Percentiles rank a stretch among this genome's conserved stretches.
phyloP scores from a whole-genome alignment of 2,329 filamentous ascomycete genomes.

The Teratosphaeria viscida region DNA sequence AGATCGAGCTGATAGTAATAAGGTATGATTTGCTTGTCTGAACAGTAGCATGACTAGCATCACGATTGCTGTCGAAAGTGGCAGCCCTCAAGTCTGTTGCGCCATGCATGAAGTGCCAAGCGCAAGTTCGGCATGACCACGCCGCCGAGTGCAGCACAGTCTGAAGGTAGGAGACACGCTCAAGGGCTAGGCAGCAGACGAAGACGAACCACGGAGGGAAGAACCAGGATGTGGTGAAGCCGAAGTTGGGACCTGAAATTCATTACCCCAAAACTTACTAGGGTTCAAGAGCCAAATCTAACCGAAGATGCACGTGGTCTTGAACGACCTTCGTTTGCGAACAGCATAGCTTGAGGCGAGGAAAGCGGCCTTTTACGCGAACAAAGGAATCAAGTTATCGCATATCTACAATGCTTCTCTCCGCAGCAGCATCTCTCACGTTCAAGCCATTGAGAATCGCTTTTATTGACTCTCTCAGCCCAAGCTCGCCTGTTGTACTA shows the following conservation, averaged over 20 bases:
- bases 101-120: background rate
- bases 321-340: background rate
- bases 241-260: background rate
- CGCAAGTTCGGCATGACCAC: background rate
- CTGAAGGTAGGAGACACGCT: background rate
- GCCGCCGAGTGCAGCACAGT: background rate
- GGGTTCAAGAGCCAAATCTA: background rate
- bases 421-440: background rate
- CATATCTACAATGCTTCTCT: constrained; percentile 3
- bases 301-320: background rate
- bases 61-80: background rate
- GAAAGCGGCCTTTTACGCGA: background rate
- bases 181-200: background rate
- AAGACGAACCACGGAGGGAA: background rate
- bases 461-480: background rate
- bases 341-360: background rate
- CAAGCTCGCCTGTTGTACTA: constrained; percentile 7
- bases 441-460: background rate
- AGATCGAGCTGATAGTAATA: background rate
- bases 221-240: background rate
- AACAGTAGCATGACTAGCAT: no score
- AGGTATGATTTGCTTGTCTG: no score
- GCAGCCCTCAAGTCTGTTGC: background rate
- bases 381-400: constrained; percentile 3
- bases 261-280: background rate